Evolutionary conservation across 257 asterid genomes (phyloP).

Genomic region (Echites panduratus): DNA sequence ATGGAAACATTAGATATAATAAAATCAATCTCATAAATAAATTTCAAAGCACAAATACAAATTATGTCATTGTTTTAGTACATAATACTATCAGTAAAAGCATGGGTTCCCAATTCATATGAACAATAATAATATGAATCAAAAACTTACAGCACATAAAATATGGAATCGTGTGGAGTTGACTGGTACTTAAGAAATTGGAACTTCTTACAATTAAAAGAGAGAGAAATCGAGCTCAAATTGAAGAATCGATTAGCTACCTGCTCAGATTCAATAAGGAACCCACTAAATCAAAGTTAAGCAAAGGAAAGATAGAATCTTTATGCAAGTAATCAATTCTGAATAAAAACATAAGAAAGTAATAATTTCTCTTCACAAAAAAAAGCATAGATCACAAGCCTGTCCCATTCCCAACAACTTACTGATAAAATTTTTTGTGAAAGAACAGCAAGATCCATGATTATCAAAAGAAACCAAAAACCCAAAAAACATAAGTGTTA

Average conservation of each 20-base stretch:
- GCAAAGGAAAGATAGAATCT: background rate
- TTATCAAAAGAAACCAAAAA: background rate
- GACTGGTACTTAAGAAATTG: slow-evolving; percentile 39
- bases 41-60: no score
- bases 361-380: background rate
- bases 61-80: no score
- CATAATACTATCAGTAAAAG: no score
- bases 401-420: background rate
- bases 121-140: background rate
- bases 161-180: slow-evolving; percentile 46
- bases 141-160: slow-evolving; percentile 47
- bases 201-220: slow-evolving; percentile 27
- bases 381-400: background rate
- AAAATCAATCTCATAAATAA: no score
- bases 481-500: background rate
- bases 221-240: slow-evolving; percentile 27
- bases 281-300: background rate
- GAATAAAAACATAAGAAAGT: background rate
- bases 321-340: background rate
- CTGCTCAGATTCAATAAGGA: slow-evolving; percentile 17
- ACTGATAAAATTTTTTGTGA: background rate
- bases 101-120: background rate
- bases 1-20: no score
- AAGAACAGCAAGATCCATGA: background rate
- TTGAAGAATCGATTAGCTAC: slow-evolving; percentile 16